These are phyloP conservation scores for Avena eriantha DNA, from an alignment of 176 grass and related monocot genomes.

Conservation along the genomic window DNA sequence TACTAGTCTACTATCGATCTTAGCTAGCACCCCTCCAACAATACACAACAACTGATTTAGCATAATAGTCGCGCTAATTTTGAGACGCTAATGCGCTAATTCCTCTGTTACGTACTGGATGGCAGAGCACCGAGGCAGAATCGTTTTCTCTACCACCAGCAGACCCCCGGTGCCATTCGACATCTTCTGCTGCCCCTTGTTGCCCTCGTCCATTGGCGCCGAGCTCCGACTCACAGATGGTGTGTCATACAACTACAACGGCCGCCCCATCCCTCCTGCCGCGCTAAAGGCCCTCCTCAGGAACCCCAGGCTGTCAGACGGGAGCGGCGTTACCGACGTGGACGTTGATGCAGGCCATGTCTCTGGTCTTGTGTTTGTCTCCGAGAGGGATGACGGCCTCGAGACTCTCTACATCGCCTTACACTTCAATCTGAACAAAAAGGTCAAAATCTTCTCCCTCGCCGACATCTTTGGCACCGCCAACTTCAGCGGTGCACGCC, in stretches of 20 bases:
- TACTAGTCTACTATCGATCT: no score
- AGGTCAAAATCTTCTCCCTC: no score
- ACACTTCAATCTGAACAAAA: neutral
- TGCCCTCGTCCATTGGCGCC: fast-evolving
- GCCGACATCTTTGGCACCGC: no score
- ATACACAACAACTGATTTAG: no score
- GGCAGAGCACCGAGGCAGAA: constrained; percentile 43
- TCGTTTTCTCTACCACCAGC: constrained; percentile 35
- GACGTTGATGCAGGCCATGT: constrained; percentile 1
- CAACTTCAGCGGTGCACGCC: no score
- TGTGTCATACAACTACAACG: constrained; percentile 38
- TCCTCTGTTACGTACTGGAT: neutral
- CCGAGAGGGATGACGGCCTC: constrained; percentile 40
- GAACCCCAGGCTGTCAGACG: constrained; percentile 4
- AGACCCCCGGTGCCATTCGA: constrained; percentile 33
- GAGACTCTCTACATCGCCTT: constrained; percentile 41
- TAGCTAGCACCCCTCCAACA: no score
- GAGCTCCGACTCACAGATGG: constrained; percentile 43
- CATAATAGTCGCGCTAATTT: no score
- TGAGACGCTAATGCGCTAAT: no score
- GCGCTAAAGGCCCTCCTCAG: neutral
- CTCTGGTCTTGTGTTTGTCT: constrained; percentile 46
- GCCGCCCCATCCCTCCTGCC: neutral
- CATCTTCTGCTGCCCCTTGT: constrained; percentile 29
- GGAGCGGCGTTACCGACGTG: neutral